Evolutionary conservation across 495 filamentous ascomycete species (phyloP).

Genomic region (Stereocaulon alpinum): DNA sequence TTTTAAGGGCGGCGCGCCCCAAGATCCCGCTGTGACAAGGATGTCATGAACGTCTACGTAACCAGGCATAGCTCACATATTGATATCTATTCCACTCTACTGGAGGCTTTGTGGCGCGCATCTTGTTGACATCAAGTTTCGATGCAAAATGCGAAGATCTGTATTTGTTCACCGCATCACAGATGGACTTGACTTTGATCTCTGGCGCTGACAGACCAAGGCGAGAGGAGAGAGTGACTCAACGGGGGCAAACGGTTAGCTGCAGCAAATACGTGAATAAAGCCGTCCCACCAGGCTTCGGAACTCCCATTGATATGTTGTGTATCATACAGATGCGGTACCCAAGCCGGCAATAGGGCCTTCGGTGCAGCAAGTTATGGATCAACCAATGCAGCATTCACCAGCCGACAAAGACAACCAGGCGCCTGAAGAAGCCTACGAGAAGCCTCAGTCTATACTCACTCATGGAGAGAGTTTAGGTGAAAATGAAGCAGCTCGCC

Average conservation of each 20-base stretch:
- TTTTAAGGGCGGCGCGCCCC: slow-evolving; percentile 1
- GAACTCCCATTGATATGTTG: too few relatives aligned
- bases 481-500: slow-evolving; percentile 47
- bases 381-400: not conserved
- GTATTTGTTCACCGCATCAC: not conserved
- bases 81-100: not conserved
- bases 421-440: not conserved
- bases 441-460: not conserved
- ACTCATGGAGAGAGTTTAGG: slow-evolving; percentile 12
- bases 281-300: not conserved
- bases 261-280: not conserved
- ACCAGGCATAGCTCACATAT: not conserved
- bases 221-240: not conserved
- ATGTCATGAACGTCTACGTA: slow-evolving; percentile 2
- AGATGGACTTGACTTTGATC: not conserved
- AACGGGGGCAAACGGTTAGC: not conserved
- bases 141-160: not conserved
- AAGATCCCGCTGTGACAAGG: not conserved
- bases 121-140: too few relatives aligned
- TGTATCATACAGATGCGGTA: too few relatives aligned
- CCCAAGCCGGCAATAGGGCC: not conserved
- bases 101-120: not conserved
- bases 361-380: not conserved
- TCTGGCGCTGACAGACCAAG: not conserved
- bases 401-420: not conserved